phyloP scores from a whole-genome alignment of 164 flowering plant species.

The Umbellularia californica region DNA sequence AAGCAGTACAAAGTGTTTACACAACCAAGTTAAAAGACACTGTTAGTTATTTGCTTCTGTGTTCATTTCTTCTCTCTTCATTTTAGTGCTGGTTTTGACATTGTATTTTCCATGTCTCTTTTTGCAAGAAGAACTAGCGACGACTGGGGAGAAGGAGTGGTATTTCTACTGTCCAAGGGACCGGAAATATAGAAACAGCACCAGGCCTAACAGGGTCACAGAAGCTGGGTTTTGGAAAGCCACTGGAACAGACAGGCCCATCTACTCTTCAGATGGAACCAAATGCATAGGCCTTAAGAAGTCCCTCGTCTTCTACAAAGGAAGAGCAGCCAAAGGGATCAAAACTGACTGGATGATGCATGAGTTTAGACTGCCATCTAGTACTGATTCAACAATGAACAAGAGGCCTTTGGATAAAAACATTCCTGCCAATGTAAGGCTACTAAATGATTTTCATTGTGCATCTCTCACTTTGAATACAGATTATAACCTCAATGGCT shows the following conservation, averaged over 20 bases:
- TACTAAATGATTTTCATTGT: background rate
- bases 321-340: conserved; percentile 91
- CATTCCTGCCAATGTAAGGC: conserved; percentile 59
- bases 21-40: background rate
- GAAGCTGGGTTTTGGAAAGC: conserved; percentile 99
- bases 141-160: conserved; percentile 91
- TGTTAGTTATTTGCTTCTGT: background rate
- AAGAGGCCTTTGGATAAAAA: conserved; percentile 51
- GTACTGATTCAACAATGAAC: conserved; percentile 32
- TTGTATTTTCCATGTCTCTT: conserved; percentile 1
- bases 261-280: conserved; percentile 73
- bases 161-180: conserved; percentile 97
- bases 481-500: background rate
- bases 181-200: conserved; percentile 83
- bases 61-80: background rate
- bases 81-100: background rate
- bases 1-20: background rate
- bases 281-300: conserved; percentile 95
- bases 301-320: conserved; percentile 92
- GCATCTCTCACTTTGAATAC: background rate
- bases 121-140: conserved; percentile 53
- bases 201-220: conserved; percentile 89
- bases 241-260: conserved; percentile 91
- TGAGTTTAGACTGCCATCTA: conserved; percentile 85
- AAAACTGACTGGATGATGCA: conserved; percentile 99